A percentile compares a stretch with the other conserved stretches of the same genome.
Conservation (phyloP, 371 early-diverging fungal genomes). For the Mucor ambiguus region DNA sequence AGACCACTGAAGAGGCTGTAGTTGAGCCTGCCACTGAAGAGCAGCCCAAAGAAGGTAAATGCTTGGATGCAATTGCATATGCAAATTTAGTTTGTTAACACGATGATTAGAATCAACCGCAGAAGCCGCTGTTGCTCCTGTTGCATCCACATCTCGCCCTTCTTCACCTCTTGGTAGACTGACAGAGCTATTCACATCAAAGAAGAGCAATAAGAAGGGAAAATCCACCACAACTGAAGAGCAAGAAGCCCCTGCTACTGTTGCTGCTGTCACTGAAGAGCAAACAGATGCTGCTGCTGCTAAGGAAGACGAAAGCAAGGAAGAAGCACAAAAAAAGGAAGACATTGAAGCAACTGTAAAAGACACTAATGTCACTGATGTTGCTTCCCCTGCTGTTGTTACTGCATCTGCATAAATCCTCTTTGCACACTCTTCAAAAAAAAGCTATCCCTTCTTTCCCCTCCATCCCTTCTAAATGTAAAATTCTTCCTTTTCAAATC, state of each 20-base stretch:
- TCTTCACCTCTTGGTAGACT: conserved; percentile 43
- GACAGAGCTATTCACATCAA: conserved; percentile 42
- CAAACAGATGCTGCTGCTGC: neutral
- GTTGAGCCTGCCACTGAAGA: neutral
- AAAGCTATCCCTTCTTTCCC: neutral
- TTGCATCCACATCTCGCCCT: conserved; percentile 15
- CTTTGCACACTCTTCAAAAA: neutral
- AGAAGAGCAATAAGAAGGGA: conserved; percentile 31
- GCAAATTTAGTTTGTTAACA: neutral
- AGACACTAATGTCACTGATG: conserved; percentile 24
- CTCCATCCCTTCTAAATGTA: conserved; percentile 6
- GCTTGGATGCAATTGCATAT: neutral
- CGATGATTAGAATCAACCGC: neutral
- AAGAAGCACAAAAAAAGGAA: conserved; percentile 8
- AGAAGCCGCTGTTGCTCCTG: conserved; percentile 9
- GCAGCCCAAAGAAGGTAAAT: conserved; percentile 17
- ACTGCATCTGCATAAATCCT: conserved; percentile 34
- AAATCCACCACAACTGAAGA: conserved; percentile 24
- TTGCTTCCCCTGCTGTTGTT: conserved; percentile 22
- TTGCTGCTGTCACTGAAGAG: conserved; percentile 12
- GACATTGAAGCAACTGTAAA: conserved; percentile 17
- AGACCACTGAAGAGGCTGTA: neutral
- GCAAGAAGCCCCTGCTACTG: conserved; percentile 10
- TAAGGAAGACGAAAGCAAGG: conserved; percentile 6
- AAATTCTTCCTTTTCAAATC: conserved; percentile 1